These are phyloP conservation scores for Kickxella alabastrina DNA, from an alignment of 192 early-diverging fungal species.

Conservation along the genomic window DNA sequence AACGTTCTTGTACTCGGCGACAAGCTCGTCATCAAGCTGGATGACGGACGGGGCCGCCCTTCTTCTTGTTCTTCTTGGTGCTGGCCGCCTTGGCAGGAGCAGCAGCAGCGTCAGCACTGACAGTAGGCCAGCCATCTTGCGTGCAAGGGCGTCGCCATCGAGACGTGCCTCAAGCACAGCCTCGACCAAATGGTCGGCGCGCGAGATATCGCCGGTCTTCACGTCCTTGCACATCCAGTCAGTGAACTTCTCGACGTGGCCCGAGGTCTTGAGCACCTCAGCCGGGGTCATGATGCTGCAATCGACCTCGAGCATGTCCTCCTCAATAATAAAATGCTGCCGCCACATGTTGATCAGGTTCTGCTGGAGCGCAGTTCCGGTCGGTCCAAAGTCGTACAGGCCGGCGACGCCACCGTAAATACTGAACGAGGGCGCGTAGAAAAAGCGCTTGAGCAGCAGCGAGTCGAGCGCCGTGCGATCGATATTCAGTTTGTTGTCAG, in stretches of 20 bases:
- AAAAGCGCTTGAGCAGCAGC: conserved; percentile 90
- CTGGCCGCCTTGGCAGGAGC: conserved; percentile 13
- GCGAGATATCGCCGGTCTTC: conserved; percentile 89
- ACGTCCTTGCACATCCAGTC: conserved; percentile 98
- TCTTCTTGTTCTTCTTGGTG: conserved; percentile 63
- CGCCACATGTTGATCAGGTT: conserved; percentile 89
- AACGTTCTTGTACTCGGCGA: conserved; percentile 74
- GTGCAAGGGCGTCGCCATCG: conserved; percentile 77
- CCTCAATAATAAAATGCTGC: conserved; percentile 97
- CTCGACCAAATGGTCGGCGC: conserved; percentile 97
- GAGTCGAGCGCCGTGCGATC: conserved; percentile 65
- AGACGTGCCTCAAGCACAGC: conserved; percentile 85
- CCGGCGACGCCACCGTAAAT: conserved; percentile 97
- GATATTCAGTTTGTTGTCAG: conserved; percentile 40
- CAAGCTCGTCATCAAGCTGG: conserved; percentile 58
- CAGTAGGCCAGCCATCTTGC: conserved; percentile 35
- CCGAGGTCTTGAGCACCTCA: conserved; percentile 94
- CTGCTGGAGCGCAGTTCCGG: conserved; percentile 86
- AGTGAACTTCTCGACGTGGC: conserved; percentile 97
- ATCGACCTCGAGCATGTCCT: conserved; percentile 99
- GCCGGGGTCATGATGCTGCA: conserved; percentile 96
- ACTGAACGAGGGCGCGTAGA: conserved; percentile 90
- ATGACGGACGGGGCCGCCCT: conserved; percentile 52
- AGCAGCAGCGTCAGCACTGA: conserved; percentile 23
- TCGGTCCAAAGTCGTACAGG: conserved; percentile 96